Conservation (phyloP, 495 filamentous ascomycete genomes). For the Xylaria curta region DNA sequence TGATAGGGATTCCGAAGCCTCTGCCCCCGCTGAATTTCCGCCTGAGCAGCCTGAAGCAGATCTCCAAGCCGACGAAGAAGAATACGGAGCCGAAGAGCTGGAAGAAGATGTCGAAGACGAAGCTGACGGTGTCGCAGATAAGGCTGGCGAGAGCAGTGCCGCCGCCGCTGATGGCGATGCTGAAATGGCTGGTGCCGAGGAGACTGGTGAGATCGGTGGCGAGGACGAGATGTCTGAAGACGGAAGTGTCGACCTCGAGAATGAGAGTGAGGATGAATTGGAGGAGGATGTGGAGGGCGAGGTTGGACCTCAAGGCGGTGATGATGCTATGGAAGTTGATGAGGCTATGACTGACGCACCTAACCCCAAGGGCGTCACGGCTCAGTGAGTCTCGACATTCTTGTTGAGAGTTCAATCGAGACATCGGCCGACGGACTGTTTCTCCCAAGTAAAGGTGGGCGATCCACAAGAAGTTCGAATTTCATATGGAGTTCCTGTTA, state of each 20-base stretch:
- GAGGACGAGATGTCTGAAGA: constrained; percentile 85
- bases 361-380: constrained; percentile 25
- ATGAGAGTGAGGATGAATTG: constrained; percentile 81
- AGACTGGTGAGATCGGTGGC: constrained; percentile 53
- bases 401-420: background rate
- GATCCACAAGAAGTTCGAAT: background rate
- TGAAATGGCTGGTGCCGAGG: constrained; percentile 81
- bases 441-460: background rate
- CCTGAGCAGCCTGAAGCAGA: constrained; percentile 98
- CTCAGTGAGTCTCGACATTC: constrained; percentile 1
- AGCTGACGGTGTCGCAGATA: constrained; percentile 51
- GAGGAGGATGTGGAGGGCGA: constrained; percentile 84
- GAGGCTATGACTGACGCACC: constrained; percentile 43
- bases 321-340: constrained; percentile 87
- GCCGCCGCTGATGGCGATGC: constrained; percentile 68
- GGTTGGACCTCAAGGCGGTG: constrained; percentile 67
- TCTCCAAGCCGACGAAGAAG: constrained; percentile 79
- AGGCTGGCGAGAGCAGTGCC: constrained; percentile 48
- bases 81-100: constrained; percentile 87
- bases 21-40: constrained; percentile 92
- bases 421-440: background rate
- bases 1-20: constrained; percentile 90
- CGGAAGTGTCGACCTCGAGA: constrained; percentile 94
- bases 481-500: background rate
- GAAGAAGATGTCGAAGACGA: constrained; percentile 67